Base-by-base conservation (phyloP, 1,139 yeast species). In the Pichia cactophila region DNA sequence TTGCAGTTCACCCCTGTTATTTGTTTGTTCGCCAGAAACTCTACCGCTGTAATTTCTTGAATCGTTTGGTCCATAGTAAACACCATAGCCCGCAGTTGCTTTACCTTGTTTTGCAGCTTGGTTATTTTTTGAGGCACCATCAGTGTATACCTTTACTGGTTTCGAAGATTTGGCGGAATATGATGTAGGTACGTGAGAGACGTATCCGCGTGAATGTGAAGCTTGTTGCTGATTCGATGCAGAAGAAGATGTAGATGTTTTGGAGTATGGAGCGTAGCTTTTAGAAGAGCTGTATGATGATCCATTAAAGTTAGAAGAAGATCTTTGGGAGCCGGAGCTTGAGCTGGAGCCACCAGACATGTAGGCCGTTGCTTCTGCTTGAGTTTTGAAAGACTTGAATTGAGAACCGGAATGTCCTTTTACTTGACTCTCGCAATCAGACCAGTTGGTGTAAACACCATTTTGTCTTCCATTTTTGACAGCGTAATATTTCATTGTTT, bases 1-100 rank as follows among this genome's bases (percentile, higher is more conserved):
- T 20, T 69, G 63, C 23, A 89, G 71, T 64, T 90, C 97, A 2
- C 95, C 95, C 43, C 89, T 69, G 58, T 86, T 90, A 60, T 88
- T 90, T 0, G 96, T 88, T 41, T 82, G 86, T 7, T 65, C 66
- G 1, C 69, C 74, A 1, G 68, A 69, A 81, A 78, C 29, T 70
- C 77, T 1, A 80, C 71, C 54, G 8, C 53, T 49, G 26, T 45
- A 29, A 36, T 55, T 55, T 42, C 83, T 68, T 3, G 69, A 53
- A 60, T 83, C 86, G 23, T 64, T 62, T 0, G 60, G 65, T 0
- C 88, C 90, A 62, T 76, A 87, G 61, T 69, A 86, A 0, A 84
- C 86, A 17, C 95, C 96, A 59, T 75, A 80, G 0, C 96, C 96
- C 0, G 88, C 86, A 8, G 20, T 45, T 1, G 54, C 49, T 33